phyloP scores from a whole-genome alignment of 192 early-diverging fungal genomes.

The Rhizophagus prolifer region DNA sequence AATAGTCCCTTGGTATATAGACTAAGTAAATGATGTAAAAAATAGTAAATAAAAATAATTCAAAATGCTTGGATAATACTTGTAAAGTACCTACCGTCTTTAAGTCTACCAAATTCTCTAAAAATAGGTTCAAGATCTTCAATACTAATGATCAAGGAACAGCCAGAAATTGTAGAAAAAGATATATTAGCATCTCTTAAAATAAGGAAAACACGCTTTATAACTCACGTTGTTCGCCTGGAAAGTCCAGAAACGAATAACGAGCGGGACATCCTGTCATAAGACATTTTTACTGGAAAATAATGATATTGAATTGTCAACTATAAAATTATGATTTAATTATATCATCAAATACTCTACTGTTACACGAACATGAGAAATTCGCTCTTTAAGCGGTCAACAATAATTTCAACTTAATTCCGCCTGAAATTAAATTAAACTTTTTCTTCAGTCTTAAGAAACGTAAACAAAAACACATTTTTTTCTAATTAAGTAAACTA shows the following conservation, averaged over 20 bases:
- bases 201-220: not conserved
- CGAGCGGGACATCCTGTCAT: slow-evolving; percentile 21
- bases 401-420: no score
- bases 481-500: no score
- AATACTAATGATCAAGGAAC: not conserved
- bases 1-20: slow-evolving; percentile 26
- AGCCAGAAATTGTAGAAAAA: not conserved
- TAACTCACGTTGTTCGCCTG: slow-evolving; percentile 16
- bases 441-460: no score
- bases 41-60: not conserved
- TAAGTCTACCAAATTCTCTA: slow-evolving; percentile 23
- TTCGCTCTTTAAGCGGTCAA: no score
- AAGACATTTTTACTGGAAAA: not conserved
- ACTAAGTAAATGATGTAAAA: slow-evolving; percentile 2
- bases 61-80: not conserved
- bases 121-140: slow-evolving; percentile 25
- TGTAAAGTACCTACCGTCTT: slow-evolving; percentile 13
- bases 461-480: no score
- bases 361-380: no score
- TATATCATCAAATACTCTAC: no score
- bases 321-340: no score
- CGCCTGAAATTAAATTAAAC: no score
- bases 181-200: not conserved
- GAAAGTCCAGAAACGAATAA: slow-evolving; percentile 26
- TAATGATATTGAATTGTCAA: no score